Evolutionary conservation across 1,284 basidiomycete species (phyloP).

Genomic region (Anthracocystis walkeri): DNA sequence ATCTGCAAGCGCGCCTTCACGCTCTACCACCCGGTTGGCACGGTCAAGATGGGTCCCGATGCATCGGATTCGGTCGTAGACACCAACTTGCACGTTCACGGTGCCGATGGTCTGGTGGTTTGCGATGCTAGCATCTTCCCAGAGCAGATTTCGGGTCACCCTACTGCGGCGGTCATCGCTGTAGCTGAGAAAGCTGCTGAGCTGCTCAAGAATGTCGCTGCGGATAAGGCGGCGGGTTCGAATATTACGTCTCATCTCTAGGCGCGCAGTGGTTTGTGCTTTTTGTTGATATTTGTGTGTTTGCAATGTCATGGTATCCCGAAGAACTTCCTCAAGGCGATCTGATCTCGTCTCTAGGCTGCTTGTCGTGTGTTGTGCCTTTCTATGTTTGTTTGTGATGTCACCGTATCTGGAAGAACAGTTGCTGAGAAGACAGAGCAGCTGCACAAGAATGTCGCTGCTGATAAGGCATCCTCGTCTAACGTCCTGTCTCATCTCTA

Average conservation of each 20-base stretch:
- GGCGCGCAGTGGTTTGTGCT: neutral
- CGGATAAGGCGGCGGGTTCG: conserved; percentile 18
- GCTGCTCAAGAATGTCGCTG: conserved; percentile 29
- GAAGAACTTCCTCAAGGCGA: too few species aligned
- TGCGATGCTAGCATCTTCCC: conserved; percentile 62
- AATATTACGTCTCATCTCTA: conserved; percentile 37
- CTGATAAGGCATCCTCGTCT: too few species aligned
- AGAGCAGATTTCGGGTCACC: conserved; percentile 57
- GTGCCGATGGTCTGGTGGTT: conserved; percentile 50
- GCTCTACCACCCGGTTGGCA: conserved; percentile 75
- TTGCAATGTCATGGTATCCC: conserved; percentile 2
- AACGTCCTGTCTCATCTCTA: too few species aligned
- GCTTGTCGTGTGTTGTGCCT: too few species aligned
- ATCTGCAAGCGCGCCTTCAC: conserved; percentile 74
- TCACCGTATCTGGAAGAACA: too few species aligned
- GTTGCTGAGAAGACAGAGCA: too few species aligned
- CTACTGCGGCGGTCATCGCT: conserved; percentile 53
- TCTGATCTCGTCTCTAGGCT: too few species aligned
- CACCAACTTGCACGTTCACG: conserved; percentile 46
- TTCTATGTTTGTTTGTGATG: too few species aligned
- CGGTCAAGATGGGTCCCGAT: conserved; percentile 59
- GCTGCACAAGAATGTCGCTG: too few species aligned
- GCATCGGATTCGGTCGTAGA: conserved; percentile 48
- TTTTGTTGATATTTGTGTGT: neutral
- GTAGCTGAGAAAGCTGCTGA: conserved; percentile 53